Conservation (phyloP, 495 filamentous ascomycete genomes). For the Talaromyces wortmannii region DNA sequence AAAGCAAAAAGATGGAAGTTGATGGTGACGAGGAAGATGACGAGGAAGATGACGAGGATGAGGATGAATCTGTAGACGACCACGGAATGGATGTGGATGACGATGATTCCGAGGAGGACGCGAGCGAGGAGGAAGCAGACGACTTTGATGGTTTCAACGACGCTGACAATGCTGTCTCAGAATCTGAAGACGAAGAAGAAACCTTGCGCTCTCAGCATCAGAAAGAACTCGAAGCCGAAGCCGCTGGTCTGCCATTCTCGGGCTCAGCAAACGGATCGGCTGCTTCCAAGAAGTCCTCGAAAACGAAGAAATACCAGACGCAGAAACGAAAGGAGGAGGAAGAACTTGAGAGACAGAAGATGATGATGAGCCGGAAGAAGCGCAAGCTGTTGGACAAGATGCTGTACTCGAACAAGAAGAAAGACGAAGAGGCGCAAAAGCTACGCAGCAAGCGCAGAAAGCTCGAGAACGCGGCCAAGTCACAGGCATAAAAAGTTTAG, state of each 20-base stretch:
- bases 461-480: constrained; percentile 59
- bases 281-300: constrained; percentile 52
- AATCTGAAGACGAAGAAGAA: constrained; percentile 49
- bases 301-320: constrained; percentile 58
- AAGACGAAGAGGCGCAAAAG: constrained; percentile 65
- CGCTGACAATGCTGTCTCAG: constrained; percentile 30
- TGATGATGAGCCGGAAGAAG: constrained; percentile 91
- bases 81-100: constrained; percentile 60
- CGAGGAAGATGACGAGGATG: constrained; percentile 40
- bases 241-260: constrained; percentile 50
- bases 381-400: constrained; percentile 87
- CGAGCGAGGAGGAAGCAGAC: constrained; percentile 29
- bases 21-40: constrained; percentile 51
- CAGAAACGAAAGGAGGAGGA: constrained; percentile 73
- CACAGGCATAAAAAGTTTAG: constrained; percentile 16
- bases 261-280: constrained; percentile 28
- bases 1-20: constrained; percentile 51
- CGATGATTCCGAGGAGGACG: constrained; percentile 39
- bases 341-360: constrained; percentile 78
- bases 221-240: constrained; percentile 86
- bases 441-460: constrained; percentile 82
- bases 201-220: constrained; percentile 57
- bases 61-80: constrained; percentile 36
- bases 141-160: constrained; percentile 35
- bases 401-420: constrained; percentile 80